phyloP scores from a whole-genome alignment of 768 basidiomycete genomes.

The Russula ochroleuca region DNA sequence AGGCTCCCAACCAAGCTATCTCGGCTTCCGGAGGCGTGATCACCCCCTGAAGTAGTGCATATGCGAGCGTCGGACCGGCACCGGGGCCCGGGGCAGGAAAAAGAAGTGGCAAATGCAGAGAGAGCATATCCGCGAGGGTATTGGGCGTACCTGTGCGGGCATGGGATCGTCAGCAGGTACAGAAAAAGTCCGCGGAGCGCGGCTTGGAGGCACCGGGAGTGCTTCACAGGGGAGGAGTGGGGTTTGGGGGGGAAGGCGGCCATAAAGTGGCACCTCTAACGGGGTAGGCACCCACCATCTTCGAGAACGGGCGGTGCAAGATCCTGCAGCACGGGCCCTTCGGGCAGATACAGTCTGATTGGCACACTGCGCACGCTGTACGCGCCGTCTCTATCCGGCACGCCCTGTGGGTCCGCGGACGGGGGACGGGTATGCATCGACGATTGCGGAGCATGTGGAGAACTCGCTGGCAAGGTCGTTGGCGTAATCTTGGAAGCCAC shows the following conservation, averaged over 20 bases:
- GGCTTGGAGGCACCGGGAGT: background rate
- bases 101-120: slow-evolving; percentile 71
- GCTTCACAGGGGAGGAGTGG: background rate
- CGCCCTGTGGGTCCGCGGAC: slow-evolving; percentile 51
- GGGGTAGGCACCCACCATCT: slow-evolving; percentile 53
- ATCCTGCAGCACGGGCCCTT: slow-evolving; percentile 89
- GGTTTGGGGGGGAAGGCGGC: background rate
- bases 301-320: slow-evolving; percentile 74
- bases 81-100: slow-evolving; percentile 49
- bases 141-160: slow-evolving; percentile 55
- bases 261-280: slow-evolving; percentile 6
- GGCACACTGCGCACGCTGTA: slow-evolving; percentile 87
- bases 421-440: slow-evolving; percentile 62
- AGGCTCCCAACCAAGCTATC: slow-evolving; percentile 91
- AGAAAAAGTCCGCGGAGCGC: slow-evolving; percentile 16
- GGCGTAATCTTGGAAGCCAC: slow-evolving; percentile 93
- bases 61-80: slow-evolving; percentile 47
- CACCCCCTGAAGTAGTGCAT: slow-evolving; percentile 82
- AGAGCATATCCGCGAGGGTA: slow-evolving; percentile 65
- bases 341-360: slow-evolving; percentile 82
- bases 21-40: slow-evolving; percentile 79
- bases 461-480: slow-evolving; percentile 58
- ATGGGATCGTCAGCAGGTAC: slow-evolving; percentile 25
- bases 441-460: slow-evolving; percentile 48
- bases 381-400: slow-evolving; percentile 71